Conservation (phyloP, 2,329 filamentous ascomycete species). For the Ophiocordyceps camponoti-rufipedis region DNA sequence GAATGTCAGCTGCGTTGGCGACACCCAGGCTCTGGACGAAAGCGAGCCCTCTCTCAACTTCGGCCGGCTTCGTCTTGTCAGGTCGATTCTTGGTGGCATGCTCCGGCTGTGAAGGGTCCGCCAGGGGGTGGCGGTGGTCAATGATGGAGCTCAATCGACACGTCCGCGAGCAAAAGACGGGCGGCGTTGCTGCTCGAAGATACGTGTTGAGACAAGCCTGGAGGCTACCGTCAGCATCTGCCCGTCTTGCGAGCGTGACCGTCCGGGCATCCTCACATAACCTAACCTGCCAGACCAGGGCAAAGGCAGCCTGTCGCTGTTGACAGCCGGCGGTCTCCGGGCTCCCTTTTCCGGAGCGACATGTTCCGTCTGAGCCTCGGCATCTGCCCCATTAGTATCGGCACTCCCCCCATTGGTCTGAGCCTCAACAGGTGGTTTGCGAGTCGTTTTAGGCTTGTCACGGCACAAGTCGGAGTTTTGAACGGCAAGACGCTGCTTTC, state of each 20-base stretch:
- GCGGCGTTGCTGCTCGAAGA: constrained; percentile 59
- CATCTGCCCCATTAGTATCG: not conserved
- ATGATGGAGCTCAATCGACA: constrained; percentile 82
- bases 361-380: constrained; percentile 3
- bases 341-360: constrained; percentile 18
- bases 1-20: constrained; percentile 65
- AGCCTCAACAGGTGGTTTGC: not conserved
- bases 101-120: constrained; percentile 56
- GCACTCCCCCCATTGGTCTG: not conserved
- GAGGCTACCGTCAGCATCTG: constrained; percentile 1
- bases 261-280: constrained; percentile 42
- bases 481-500: constrained; percentile 27
- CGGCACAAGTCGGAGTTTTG: constrained; percentile 17
- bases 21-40: constrained; percentile 66
- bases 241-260: too few species aligned
- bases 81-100: constrained; percentile 76
- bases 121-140: constrained; percentile 69
- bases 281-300: constrained; percentile 83
- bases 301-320: constrained; percentile 67
- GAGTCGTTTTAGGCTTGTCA: too few species aligned
- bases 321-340: constrained; percentile 52
- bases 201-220: constrained; percentile 87
- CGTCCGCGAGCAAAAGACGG: constrained; percentile 80
- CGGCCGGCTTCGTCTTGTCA: constrained; percentile 51
- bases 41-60: constrained; percentile 44